Conservation (phyloP, 2,329 filamentous ascomycete species). For the Scleromitrula shiraiana region DNA sequence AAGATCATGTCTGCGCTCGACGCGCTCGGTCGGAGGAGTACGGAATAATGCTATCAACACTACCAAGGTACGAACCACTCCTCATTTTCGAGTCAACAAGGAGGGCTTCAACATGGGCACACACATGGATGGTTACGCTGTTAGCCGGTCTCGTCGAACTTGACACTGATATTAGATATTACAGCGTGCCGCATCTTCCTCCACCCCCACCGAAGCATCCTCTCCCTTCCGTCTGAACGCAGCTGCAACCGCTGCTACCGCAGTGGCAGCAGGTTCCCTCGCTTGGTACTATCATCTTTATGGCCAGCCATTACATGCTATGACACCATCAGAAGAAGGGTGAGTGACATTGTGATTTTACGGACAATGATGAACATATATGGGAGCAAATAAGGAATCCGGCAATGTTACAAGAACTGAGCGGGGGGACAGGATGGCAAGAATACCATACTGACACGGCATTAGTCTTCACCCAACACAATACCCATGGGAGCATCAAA, state of each 20-base stretch:
- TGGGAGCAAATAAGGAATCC: background rate
- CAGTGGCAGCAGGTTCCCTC: slow-evolving; percentile 77
- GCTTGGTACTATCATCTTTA: slow-evolving; percentile 98
- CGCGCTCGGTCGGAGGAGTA: slow-evolving; percentile 75
- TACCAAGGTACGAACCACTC: slow-evolving; percentile 58
- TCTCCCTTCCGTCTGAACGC: slow-evolving; percentile 78
- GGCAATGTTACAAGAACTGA: background rate
- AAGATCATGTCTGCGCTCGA: slow-evolving; percentile 81
- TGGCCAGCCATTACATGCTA: slow-evolving; percentile 77
- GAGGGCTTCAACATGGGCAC: slow-evolving; percentile 1
- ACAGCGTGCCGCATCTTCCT: slow-evolving; percentile 58
- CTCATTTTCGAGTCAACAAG: background rate
- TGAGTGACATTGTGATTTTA: slow-evolving; percentile 43
- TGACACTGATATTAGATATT: slow-evolving; percentile 34
- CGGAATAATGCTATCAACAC: slow-evolving; percentile 64
- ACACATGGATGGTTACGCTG: background rate
- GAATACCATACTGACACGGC: slow-evolving; percentile 1
- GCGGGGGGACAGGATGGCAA: slow-evolving; percentile 10
- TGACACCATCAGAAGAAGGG: slow-evolving; percentile 96
- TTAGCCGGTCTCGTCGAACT: background rate
- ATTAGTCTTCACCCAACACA: slow-evolving; percentile 77
- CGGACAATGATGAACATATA: background rate
- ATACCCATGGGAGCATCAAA: slow-evolving; percentile 93
- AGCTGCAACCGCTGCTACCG: slow-evolving; percentile 78
- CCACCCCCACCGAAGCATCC: slow-evolving; percentile 57